phyloP scores from a whole-genome alignment of 345 rosid species.

The Populus pruinosa region DNA sequence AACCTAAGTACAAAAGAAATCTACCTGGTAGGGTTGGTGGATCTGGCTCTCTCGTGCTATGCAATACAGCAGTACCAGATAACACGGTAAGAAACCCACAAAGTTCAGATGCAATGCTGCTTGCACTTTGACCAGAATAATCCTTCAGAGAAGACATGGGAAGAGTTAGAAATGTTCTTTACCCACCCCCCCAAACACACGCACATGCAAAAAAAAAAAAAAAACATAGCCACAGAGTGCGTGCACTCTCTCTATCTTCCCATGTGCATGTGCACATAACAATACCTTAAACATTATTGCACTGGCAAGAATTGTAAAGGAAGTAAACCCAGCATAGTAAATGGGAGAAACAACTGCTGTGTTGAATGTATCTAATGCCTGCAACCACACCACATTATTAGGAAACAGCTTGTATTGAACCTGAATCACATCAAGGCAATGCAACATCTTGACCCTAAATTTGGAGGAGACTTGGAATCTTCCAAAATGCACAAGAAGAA shows the following conservation, averaged over 20 bases:
- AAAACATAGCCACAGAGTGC: no score
- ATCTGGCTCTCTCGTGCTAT: slow-evolving; percentile 66
- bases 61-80: slow-evolving; percentile 69
- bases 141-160: slow-evolving; percentile 37
- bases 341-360: slow-evolving; percentile 73
- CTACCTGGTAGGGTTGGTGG: slow-evolving; percentile 59
- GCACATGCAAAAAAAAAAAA: no score
- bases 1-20: neutral
- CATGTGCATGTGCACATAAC: neutral
- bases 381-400: slow-evolving; percentile 28
- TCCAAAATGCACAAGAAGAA: neutral
- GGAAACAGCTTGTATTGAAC: neutral
- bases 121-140: slow-evolving; percentile 69
- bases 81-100: slow-evolving; percentile 72
- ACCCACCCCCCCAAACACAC: neutral
- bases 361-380: slow-evolving; percentile 81
- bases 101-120: slow-evolving; percentile 67
- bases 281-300: slow-evolving; percentile 84
- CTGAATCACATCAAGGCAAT: neutral
- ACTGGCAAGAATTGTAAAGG: slow-evolving; percentile 72
- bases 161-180: neutral
- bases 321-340: slow-evolving; percentile 71
- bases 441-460: neutral
- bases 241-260: neutral
- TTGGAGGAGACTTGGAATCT: neutral